Conservation (phyloP, 1,284 basidiomycete genomes). For the Pseudozyma tsukubaensis region DNA sequence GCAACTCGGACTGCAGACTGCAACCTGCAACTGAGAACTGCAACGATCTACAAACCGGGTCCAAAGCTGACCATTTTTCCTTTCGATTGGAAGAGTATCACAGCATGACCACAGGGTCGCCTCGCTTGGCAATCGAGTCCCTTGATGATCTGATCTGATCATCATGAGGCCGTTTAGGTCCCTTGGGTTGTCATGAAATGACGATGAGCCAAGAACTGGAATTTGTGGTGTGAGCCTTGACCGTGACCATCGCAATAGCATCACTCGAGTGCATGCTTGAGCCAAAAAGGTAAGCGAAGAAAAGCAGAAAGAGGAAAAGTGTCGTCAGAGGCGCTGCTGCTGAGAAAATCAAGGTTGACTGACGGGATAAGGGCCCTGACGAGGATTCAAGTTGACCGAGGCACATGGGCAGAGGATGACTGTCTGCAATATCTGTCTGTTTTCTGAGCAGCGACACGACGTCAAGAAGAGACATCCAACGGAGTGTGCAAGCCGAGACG, state of each 20-base stretch:
- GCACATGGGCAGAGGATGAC: not conserved
- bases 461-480: constrained; percentile 7
- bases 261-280: not conserved
- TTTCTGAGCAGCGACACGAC: too few species aligned
- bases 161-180: too few species aligned
- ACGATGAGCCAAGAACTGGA: too few species aligned
- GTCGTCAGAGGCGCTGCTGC: constrained; percentile 14
- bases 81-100: not conserved
- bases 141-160: too few species aligned
- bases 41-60: too few species aligned
- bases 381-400: not conserved
- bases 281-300: not conserved
- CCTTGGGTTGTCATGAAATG: too few species aligned
- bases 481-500: constrained; percentile 7
- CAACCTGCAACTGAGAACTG: too few species aligned
- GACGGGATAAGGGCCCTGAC: not conserved
- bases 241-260: too few species aligned
- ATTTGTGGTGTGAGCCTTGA: too few species aligned
- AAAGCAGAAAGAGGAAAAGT: not conserved
- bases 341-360: constrained; percentile 6
- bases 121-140: not conserved
- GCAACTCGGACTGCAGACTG: too few species aligned
- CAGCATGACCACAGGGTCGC: not conserved
- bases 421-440: too few species aligned
- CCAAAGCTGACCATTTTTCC: too few species aligned